phyloP scores from a whole-genome alignment of 2,329 filamentous ascomycete species.

The Colletotrichum sp. region DNA sequence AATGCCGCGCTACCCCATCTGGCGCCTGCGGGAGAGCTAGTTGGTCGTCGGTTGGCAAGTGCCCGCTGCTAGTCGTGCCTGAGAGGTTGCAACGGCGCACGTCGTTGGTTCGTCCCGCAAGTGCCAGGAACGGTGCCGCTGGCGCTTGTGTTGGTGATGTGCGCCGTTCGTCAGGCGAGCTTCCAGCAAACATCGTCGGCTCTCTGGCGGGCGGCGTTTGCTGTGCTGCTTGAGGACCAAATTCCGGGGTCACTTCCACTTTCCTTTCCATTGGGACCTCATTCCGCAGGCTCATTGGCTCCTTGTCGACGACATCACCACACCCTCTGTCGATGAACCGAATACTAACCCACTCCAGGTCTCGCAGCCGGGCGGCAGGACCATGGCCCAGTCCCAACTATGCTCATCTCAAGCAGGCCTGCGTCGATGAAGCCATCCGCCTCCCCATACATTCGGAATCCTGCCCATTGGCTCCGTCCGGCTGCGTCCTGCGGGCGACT shows the following conservation, averaged over 20 bases:
- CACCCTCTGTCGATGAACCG: slow-evolving; percentile 7
- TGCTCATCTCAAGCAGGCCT: background rate
- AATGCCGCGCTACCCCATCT: background rate
- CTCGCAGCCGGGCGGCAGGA: slow-evolving; percentile 5
- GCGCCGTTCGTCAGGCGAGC: background rate
- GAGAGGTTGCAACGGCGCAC: background rate
- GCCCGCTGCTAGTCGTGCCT: background rate
- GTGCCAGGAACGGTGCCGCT: background rate
- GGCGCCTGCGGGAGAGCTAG: background rate
- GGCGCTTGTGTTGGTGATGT: slow-evolving; percentile 1
- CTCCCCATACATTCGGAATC: slow-evolving; percentile 5
- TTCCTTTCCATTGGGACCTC: background rate
- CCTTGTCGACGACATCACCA: background rate
- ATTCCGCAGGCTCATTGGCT: background rate
- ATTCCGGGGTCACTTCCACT: background rate
- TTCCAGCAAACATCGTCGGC: background rate
- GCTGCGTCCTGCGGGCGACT: slow-evolving; percentile 1
- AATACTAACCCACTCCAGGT: background rate
- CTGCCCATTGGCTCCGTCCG: background rate
- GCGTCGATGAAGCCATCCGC: background rate
- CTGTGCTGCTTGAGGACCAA: background rate
- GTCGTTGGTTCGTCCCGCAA: background rate
- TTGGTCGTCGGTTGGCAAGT: background rate
- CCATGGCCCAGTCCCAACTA: background rate
- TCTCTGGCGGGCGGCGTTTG: slow-evolving; percentile 2